Conservation (phyloP, 139 green algal genomes). For the Zygnema circumcarinatum region DNA sequence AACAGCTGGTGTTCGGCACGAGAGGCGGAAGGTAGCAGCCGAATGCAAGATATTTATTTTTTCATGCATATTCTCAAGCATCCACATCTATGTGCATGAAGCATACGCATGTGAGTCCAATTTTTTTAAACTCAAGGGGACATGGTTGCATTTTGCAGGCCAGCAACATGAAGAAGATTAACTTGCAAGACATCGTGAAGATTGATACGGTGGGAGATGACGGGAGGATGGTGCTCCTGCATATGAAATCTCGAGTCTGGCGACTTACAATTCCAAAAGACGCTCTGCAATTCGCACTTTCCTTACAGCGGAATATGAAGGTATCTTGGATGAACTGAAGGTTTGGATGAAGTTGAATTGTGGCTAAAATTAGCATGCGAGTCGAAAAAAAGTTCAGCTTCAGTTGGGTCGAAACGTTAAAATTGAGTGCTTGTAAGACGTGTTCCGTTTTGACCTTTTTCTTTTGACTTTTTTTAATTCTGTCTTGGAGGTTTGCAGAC, state of each 20-base stretch:
- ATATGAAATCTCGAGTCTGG: slow-evolving; percentile 51
- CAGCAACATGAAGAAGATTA: slow-evolving; percentile 57
- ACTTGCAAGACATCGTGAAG: slow-evolving; percentile 50
- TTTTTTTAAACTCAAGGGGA: no score
- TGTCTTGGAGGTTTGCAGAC: slow-evolving; percentile 25
- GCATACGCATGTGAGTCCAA: no score
- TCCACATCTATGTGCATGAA: no score
- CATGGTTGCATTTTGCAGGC: no score
- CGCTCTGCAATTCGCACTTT: slow-evolving; percentile 17
- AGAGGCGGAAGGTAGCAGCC: slow-evolving; percentile 23
- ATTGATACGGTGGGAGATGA: slow-evolving; percentile 52
- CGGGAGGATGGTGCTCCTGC: slow-evolving; percentile 45
- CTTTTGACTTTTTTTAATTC: no score
- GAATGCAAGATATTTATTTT: no score
- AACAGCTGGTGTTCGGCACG: slow-evolving; percentile 21
- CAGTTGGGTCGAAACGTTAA: no score
- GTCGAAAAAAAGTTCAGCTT: no score
- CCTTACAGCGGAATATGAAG: slow-evolving; percentile 55
- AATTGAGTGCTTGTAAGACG: no score
- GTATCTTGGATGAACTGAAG: background rate
- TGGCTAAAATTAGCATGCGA: no score
- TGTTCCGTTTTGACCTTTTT: no score
- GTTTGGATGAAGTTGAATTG: slow-evolving; percentile 9
- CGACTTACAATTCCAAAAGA: slow-evolving; percentile 17
- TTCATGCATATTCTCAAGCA: no score